Base-by-base conservation (phyloP, 352 stramenopile species). In the Globisporangium camurandrum region DNA sequence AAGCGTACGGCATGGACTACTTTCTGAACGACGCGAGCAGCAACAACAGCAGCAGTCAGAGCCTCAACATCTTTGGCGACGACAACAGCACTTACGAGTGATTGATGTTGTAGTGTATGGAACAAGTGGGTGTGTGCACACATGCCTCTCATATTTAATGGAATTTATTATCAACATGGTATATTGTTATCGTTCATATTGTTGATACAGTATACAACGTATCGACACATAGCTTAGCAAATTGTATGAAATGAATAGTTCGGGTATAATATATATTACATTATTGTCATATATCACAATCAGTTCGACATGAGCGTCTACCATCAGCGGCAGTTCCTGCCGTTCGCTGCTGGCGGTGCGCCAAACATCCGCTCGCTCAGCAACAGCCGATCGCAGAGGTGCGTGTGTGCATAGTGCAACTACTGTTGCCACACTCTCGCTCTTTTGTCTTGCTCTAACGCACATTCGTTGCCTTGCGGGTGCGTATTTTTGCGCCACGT, bases 1-100 rank as follows among this genome's bases (percentile, higher is more conserved):
- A 90, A 50, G 69, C 70, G 3, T 86, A 85, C 46, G 75, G 75
- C 46, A 88, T 90, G 68, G 79, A 88, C 57, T 88, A 75, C 49
- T 67, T 88, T n/a, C 61, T 85, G 17, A 86, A 82, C 62, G 75
- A 90, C 41, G 62, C n/a, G n/a, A n/a, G n/a, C n/a, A n/a, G n/a
- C n/a, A n/a, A n/a, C n/a, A n/a, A n/a, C n/a, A n/a, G n/a, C n/a
- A n/a, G n/a, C n/a, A n/a, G 65, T 0, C 67, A 75, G 1, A 57
- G 61, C 1, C 56, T 85, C 22, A 76, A 75, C 24, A 61, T 90
- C 26, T 90, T 88, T 27, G 54, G 59, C 1, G 79, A 86, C 33
- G 75, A 82, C 20, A 60, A 72, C 12, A 39, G 55, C 16, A 60
- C 57, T 39, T 88, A 86, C 36, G 69, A 88, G 16, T 85, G 64